Percentiles rank a stretch among this genome's conserved stretches.
These are phyloP conservation scores for Lecanoromycetidae sp. DNA, from an alignment of 2,329 filamentous ascomycete species.

Conservation along the genomic window DNA sequence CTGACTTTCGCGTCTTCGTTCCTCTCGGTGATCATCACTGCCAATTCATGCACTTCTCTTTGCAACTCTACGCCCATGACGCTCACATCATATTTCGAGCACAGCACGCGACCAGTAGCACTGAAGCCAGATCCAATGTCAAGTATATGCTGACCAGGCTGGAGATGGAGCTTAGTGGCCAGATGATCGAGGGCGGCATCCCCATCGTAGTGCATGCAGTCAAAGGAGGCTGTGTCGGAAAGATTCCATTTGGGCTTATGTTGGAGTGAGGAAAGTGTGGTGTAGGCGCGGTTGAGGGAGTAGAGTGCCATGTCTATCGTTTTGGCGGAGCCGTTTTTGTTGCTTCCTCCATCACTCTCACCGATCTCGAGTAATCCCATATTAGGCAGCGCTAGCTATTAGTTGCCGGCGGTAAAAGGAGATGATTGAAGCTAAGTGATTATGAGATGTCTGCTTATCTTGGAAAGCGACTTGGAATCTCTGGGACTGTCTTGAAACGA, in stretches of 20 bases:
- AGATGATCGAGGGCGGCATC: slow-evolving; percentile 3
- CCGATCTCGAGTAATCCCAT: too few relatives aligned
- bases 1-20: background rate
- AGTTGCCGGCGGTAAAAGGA: too few relatives aligned
- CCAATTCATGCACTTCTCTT: background rate
- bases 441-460: too few relatives aligned
- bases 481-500: too few relatives aligned
- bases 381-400: too few relatives aligned
- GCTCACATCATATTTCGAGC: background rate
- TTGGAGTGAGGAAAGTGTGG: background rate
- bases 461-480: too few relatives aligned
- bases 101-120: slow-evolving; percentile 3
- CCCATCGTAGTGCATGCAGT: slow-evolving; percentile 9
- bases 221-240: slow-evolving; percentile 2
- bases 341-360: background rate
- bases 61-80: slow-evolving; percentile 3
- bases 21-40: background rate
- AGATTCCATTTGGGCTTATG: background rate
- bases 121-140: slow-evolving; percentile 7
- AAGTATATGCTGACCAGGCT: background rate
- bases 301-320: slow-evolving; percentile 7
- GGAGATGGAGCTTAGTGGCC: background rate
- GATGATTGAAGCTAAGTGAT: too few relatives aligned
- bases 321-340: background rate
- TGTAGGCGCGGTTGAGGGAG: background rate